Conservation (phyloP, 1,284 basidiomycete species). For the Cerioporus squamosus region DNA sequence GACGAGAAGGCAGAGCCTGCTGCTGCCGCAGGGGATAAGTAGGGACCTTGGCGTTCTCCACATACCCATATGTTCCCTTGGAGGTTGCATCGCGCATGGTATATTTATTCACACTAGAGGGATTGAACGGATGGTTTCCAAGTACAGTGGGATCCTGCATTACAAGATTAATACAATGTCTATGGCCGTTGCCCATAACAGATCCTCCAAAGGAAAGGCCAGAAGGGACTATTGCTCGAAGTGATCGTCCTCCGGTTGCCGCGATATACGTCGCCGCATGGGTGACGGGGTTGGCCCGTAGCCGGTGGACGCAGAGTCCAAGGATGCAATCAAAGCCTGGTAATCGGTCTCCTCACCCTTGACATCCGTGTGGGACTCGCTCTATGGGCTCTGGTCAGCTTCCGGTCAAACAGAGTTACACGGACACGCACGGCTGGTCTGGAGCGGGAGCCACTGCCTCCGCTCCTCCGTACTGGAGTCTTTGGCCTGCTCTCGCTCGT, state of each 20-base stretch:
- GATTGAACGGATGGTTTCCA: too few species aligned
- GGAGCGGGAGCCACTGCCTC: slow-evolving; percentile 12
- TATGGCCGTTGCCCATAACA: background rate
- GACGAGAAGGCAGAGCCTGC: background rate
- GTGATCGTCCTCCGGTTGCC: slow-evolving; percentile 1
- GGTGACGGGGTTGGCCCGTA: slow-evolving; percentile 2
- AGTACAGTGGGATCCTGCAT: background rate
- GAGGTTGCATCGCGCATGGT: background rate
- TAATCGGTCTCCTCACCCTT: slow-evolving; percentile 8
- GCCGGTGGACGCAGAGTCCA: background rate
- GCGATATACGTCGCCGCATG: slow-evolving; percentile 11
- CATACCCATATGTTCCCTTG: background rate
- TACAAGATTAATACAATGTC: background rate
- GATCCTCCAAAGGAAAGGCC: background rate
- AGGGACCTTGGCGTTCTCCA: slow-evolving; percentile 4
- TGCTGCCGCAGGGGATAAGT: background rate
- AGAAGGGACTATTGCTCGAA: slow-evolving; percentile 1
- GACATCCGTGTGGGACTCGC: slow-evolving; percentile 6
- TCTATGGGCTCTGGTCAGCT: background rate
- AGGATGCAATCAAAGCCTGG: background rate
- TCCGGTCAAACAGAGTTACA: background rate
- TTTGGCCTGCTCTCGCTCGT: slow-evolving; percentile 9
- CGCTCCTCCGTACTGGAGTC: slow-evolving; percentile 8
- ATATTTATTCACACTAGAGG: background rate
- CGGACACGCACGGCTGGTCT: slow-evolving; percentile 15